Percentiles rank a stretch among this genome's conserved stretches.
These are phyloP conservation scores for Cynanchum wilfordii DNA, from an alignment of 257 asterid species.

Conservation along the genomic window DNA sequence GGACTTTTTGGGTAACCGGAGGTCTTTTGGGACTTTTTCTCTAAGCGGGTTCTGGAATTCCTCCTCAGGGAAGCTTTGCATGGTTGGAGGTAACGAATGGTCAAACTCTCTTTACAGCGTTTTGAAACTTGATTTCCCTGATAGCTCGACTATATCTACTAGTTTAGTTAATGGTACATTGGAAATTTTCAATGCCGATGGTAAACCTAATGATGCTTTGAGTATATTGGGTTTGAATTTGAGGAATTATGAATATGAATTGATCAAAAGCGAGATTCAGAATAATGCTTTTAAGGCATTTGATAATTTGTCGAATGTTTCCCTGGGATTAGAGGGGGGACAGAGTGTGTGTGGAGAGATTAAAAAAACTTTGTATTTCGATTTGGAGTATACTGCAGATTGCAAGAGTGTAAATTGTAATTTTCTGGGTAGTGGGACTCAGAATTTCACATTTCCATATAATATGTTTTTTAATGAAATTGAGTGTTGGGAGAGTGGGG, in stretches of 20 bases:
- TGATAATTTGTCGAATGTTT: conserved; percentile 40
- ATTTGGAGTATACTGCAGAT: conserved; percentile 46
- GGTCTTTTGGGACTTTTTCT: conserved; percentile 24
- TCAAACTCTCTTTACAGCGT: conserved; percentile 36
- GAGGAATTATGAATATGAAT: conserved; percentile 63
- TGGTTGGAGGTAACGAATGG: conserved; percentile 60
- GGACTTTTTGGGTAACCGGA: conserved; percentile 16
- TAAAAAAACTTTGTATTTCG: conserved; percentile 32
- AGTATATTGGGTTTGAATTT: conserved; percentile 52
- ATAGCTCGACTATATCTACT: conserved; percentile 54
- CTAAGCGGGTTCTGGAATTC: conserved; percentile 77
- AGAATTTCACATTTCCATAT: conserved; percentile 31
- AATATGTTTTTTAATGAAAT: conserved; percentile 42
- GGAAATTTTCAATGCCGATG: conserved; percentile 27
- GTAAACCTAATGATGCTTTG: conserved; percentile 23
- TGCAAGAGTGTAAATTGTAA: conserved; percentile 58
- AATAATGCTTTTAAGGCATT: conserved; percentile 36
- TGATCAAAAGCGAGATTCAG: conserved; percentile 53
- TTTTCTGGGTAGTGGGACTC: conserved; percentile 41
- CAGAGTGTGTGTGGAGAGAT: conserved; percentile 30
- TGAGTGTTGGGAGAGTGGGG: conserved; percentile 55
- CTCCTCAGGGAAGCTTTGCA: conserved; percentile 66
- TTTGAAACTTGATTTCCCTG: conserved; percentile 70
- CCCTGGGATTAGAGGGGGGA: conserved; percentile 39
- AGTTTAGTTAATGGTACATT: conserved; percentile 74